Percentiles rank a stretch among this genome's conserved stretches.
Conservation (phyloP, 495 filamentous ascomycete genomes). For the Lasiosphaeriaceae sp. region DNA sequence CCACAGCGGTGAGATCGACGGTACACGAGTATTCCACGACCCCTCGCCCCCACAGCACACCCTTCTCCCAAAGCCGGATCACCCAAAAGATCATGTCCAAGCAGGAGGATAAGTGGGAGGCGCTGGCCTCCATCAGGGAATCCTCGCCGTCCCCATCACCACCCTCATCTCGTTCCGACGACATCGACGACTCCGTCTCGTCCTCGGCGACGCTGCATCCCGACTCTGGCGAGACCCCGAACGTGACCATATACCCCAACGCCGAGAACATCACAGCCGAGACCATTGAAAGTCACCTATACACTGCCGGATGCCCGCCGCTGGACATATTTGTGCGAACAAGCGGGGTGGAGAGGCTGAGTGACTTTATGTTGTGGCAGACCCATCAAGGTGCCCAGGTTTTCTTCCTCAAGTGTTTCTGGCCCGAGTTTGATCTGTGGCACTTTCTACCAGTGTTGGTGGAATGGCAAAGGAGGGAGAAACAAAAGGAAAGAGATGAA, state of each 20-base stretch:
- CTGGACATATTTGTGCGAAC: constrained; percentile 87
- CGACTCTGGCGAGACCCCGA: constrained; percentile 24
- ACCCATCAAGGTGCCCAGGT: constrained; percentile 88
- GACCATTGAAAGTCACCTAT: constrained; percentile 74
- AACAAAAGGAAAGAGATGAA: constrained; percentile 44
- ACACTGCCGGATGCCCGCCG: constrained; percentile 79
- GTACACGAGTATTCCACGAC: constrained; percentile 77
- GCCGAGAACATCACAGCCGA: constrained; percentile 82
- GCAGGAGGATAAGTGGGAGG: constrained; percentile 46
- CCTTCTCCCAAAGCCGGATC: constrained; percentile 84
- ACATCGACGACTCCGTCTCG: constrained; percentile 55
- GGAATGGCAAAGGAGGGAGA: constrained; percentile 81
- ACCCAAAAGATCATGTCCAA: constrained; percentile 71
- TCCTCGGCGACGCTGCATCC: constrained; percentile 43
- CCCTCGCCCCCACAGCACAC: constrained; percentile 53
- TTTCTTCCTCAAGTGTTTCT: constrained; percentile 85
- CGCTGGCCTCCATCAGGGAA: constrained; percentile 42
- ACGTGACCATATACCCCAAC: constrained; percentile 43
- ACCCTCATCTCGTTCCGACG: constrained; percentile 30
- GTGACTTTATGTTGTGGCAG: constrained; percentile 99
- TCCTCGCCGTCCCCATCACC: constrained; percentile 34
- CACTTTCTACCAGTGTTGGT: constrained; percentile 86
- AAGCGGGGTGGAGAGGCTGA: constrained; percentile 84
- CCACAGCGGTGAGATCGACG: constrained; percentile 80
- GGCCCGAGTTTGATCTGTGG: constrained; percentile 97